A percentile compares a stretch with the other conserved stretches of the same genome.
These are phyloP conservation scores for Hibiscus trionum DNA, from an alignment of 345 rosid species.

Conservation along the genomic window DNA sequence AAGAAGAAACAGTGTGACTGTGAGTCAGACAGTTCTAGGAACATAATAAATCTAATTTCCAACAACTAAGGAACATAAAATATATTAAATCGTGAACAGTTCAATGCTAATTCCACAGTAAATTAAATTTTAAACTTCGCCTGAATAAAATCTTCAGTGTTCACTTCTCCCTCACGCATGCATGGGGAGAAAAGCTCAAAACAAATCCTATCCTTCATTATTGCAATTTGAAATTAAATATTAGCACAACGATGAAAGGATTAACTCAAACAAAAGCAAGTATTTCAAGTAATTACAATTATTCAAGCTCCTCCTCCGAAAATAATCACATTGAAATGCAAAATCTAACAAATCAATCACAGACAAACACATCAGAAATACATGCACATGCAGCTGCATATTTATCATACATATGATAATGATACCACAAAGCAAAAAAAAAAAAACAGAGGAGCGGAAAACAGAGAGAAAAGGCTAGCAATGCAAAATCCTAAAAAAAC, in stretches of 20 bases:
- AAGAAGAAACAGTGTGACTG: too few relatives aligned
- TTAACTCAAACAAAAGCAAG: background rate
- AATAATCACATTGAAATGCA: background rate
- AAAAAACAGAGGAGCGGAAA: background rate
- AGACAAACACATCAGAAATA: background rate
- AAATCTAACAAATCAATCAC: background rate
- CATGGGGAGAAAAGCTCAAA: background rate
- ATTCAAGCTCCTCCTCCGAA: background rate
- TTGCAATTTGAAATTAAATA: background rate
- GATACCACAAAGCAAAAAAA: too few relatives aligned
- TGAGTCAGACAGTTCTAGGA: too few relatives aligned
- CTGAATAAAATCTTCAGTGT: background rate
- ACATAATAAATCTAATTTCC: background rate
- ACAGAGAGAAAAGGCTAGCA: background rate
- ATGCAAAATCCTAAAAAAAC: too few relatives aligned
- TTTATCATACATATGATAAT: too few relatives aligned
- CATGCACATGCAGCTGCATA: background rate
- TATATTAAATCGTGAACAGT: background rate
- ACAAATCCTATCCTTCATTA: background rate
- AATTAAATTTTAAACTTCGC: background rate
- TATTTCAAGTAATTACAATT: background rate
- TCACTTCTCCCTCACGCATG: background rate
- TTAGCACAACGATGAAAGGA: background rate
- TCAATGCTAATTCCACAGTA: background rate
- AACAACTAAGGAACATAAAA: background rate